Base-by-base conservation (phyloP, 2,329 filamentous ascomycete genomes). In the Alternaria brassicae region DNA sequence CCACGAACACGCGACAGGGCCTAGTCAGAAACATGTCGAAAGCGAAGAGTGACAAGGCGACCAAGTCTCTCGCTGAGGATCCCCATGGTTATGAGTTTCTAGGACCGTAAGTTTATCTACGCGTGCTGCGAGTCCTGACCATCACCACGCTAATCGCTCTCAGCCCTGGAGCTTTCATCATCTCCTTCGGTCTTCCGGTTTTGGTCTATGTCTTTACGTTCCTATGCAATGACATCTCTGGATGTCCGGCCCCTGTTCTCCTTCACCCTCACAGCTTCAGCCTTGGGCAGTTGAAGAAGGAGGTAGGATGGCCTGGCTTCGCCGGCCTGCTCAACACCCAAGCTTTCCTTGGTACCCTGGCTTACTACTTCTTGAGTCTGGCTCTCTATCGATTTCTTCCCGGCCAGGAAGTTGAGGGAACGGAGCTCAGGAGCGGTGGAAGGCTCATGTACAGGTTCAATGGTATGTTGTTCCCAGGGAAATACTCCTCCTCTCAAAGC, bases 181-280 rank as follows among this genome's bases (percentile, higher is more conserved):
- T 98, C 72, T 91, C 91, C 7, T 89, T 96, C 70, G 89, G 89
- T 56, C 87, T 97, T 1, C 94, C 94, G 0, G 61, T 93, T 40
- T 84, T 93, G 65, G 86, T 92, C 69, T 96, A 95, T 80, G 76
- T 88, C 69, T 89, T 94, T 74, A 85, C 89, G 45, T 96, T 97
- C 74, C 83, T 90, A 71, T 97, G 94, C 85, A 98, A 97, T 81
- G 93, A 98, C 77, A 83, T 96, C 64, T 90, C 92, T 8, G 94
- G 95, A 58, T 98, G 95, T 75, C 95, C 94, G 45, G 89, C 91
- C 3, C 92, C 93, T 3, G 92, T 91, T 4, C 83, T 94, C 8
- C 84, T 96, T 36, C 84, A 85, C 67, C 93, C 91, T 30, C 88
- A 85, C 56, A 90, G 86, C 8, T 80, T 97, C 60, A 88, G 88